Conservation (phyloP, 2,329 filamentous ascomycete genomes). For the Malbranchea zuffiana region DNA sequence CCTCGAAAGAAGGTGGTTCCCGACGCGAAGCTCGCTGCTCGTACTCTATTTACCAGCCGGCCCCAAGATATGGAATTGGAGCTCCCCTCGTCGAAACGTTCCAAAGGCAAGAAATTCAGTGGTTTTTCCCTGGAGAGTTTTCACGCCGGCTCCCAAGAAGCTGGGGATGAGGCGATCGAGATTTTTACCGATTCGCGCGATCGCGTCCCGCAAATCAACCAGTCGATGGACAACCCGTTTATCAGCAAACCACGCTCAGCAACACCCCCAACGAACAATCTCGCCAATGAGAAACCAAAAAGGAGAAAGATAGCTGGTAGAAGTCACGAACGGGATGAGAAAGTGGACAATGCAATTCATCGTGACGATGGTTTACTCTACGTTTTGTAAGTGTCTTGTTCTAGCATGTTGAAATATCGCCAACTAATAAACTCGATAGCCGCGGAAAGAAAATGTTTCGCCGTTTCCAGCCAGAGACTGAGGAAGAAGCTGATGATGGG, state of each 20-base stretch:
- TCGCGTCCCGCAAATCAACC: conserved; percentile 44
- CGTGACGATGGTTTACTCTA: conserved; percentile 50
- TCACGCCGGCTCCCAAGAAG: conserved; percentile 22
- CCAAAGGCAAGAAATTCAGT: conserved; percentile 35
- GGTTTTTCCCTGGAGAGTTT: conserved; percentile 38
- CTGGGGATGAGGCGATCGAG: conserved; percentile 35
- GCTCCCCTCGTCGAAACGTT: conserved; percentile 40
- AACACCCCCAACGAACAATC: conserved; percentile 14
- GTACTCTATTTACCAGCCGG: conserved; percentile 43
- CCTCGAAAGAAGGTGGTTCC: conserved; percentile 44
- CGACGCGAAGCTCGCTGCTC: conserved; percentile 40
- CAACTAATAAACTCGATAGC: conserved; percentile 31
- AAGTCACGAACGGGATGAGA: conserved; percentile 23
- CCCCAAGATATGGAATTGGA: conserved; percentile 31
- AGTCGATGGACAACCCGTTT: conserved; percentile 47
- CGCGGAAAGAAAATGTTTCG: conserved; percentile 53
- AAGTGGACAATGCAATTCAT: conserved; percentile 41
- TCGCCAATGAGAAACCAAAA: conserved; percentile 24
- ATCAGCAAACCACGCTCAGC: conserved; percentile 31
- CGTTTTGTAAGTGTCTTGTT: conserved; percentile 44
- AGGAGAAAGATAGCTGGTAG: conserved; percentile 27
- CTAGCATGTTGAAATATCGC: conserved; percentile 8
- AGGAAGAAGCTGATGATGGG: conserved; percentile 31
- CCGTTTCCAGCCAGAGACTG: conserved; percentile 38
- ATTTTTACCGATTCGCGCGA: conserved; percentile 56